Conservation (phyloP, 768 basidiomycete species). For the Mycena epipterygia region DNA sequence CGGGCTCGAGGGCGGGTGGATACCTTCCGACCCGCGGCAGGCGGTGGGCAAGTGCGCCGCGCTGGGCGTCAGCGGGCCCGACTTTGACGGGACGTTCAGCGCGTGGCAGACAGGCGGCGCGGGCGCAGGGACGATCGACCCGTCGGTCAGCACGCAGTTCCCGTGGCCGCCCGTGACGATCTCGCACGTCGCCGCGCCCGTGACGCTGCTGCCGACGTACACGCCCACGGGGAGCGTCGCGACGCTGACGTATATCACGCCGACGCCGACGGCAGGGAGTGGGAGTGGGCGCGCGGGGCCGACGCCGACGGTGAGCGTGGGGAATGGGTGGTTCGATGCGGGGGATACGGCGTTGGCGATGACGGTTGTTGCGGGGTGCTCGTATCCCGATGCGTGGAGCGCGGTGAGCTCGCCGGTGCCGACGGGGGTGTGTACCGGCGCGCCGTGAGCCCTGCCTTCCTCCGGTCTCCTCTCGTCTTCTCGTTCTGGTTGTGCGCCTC, state of each 20-base stretch:
- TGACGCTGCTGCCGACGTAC: background rate
- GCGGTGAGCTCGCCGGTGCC: conserved; percentile 4
- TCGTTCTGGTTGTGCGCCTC: no score
- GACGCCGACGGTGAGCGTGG: conserved; percentile 53
- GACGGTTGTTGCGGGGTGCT: conserved; percentile 61
- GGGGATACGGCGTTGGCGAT: conserved; percentile 58
- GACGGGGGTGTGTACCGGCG: background rate
- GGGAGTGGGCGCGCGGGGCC: background rate
- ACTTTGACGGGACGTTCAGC: conserved; percentile 56
- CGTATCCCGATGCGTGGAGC: conserved; percentile 52
- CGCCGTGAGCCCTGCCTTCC: background rate
- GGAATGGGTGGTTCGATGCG: conserved; percentile 68
- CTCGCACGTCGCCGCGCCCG: background rate
- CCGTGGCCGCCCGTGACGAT: background rate
- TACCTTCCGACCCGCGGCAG: conserved; percentile 57
- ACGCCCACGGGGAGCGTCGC: conserved; percentile 61
- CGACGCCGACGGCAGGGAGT: conserved; percentile 25
- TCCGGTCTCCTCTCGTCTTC: no score
- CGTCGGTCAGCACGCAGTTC: background rate
- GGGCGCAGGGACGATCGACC: conserved; percentile 12
- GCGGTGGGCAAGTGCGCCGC: conserved; percentile 67
- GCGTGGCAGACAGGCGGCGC: conserved; percentile 66
- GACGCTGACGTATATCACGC: conserved; percentile 65
- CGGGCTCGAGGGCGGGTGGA: conserved; percentile 65
- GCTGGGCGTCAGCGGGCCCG: conserved; percentile 52